Percentiles rank a stretch among this genome's conserved stretches.
phyloP scores from a whole-genome alignment of 1,139 yeast genomes.

The Candida pseudoviswanathii region DNA sequence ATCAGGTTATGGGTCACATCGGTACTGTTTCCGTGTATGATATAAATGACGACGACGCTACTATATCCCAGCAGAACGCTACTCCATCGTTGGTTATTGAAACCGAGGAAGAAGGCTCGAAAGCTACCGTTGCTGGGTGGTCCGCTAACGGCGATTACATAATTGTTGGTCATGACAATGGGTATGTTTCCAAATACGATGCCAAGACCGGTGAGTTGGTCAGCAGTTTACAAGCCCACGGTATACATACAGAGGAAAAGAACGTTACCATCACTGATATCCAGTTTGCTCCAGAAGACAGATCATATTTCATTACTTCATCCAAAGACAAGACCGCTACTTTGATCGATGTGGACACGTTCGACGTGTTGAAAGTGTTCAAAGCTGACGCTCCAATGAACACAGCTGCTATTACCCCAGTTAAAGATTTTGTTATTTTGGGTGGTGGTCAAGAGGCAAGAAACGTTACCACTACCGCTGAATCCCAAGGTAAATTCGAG shows the following conservation, averaged over 20 bases:
- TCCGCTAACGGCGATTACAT: constrained; percentile 72
- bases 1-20: constrained; percentile 88
- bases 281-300: constrained; percentile 82
- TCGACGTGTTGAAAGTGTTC: constrained; percentile 72
- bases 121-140: constrained; percentile 90
- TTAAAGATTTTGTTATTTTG: constrained; percentile 85
- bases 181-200: constrained; percentile 79
- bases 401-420: constrained; percentile 91
- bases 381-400: constrained; percentile 93
- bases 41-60: constrained; percentile 44
- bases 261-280: constrained; percentile 68
- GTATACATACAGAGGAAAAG: constrained; percentile 60
- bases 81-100: constrained; percentile 66
- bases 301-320: constrained; percentile 86
- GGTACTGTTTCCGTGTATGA: constrained; percentile 77
- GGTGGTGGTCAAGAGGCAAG: constrained; percentile 99
- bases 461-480: constrained; percentile 94
- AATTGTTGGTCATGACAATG: constrained; percentile 88
- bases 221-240: constrained; percentile 63
- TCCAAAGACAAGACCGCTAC: constrained; percentile 92
- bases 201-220: constrained; percentile 73
- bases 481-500: constrained; percentile 95
- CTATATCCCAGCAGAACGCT: constrained; percentile 36
- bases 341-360: constrained; percentile 75
- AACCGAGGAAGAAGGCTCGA: constrained; percentile 62